Evolutionary conservation across 2,329 filamentous ascomycete genomes (phyloP).

Genomic region (Xylariaceae sp.): DNA sequence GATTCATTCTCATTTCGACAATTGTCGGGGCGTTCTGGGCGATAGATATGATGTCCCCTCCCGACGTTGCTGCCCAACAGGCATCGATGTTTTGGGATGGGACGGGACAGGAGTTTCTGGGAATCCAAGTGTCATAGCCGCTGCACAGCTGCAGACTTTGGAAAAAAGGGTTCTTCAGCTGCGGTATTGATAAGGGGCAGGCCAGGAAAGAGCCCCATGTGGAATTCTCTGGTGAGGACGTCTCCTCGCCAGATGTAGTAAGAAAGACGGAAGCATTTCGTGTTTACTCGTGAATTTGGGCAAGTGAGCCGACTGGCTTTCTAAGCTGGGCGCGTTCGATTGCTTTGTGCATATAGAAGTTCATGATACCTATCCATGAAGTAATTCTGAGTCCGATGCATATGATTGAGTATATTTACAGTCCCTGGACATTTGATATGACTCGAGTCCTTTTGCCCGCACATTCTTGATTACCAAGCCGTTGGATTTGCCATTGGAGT

Average conservation of each 20-base stretch:
- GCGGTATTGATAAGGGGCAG: background rate
- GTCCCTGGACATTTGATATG: no score
- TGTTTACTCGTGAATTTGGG: background rate
- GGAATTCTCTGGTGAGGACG: background rate
- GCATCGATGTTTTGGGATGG: background rate
- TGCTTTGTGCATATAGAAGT: background rate
- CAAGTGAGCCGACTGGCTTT: conserved; percentile 5
- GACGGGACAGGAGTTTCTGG: conserved; percentile 3
- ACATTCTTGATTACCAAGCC: no score
- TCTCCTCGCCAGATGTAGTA: background rate
- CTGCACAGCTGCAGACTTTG: background rate
- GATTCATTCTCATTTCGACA: conserved; percentile 6
- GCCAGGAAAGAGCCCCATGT: background rate
- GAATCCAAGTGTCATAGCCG: background rate
- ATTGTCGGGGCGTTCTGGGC: conserved; percentile 13
- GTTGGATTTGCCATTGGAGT: no score
- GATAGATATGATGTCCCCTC: conserved; percentile 1
- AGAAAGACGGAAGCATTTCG: background rate
- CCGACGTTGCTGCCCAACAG: background rate
- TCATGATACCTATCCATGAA: background rate
- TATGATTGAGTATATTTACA: no score
- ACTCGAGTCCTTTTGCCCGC: no score
- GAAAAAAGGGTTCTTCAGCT: background rate
- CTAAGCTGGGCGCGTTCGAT: background rate
- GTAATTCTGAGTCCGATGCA: background rate